Percentiles rank a stretch among this genome's conserved stretches.
These are phyloP conservation scores for Fusarium neocosmosporiellum DNA, from an alignment of 2,329 filamentous ascomycete genomes.

Conservation along the genomic window DNA sequence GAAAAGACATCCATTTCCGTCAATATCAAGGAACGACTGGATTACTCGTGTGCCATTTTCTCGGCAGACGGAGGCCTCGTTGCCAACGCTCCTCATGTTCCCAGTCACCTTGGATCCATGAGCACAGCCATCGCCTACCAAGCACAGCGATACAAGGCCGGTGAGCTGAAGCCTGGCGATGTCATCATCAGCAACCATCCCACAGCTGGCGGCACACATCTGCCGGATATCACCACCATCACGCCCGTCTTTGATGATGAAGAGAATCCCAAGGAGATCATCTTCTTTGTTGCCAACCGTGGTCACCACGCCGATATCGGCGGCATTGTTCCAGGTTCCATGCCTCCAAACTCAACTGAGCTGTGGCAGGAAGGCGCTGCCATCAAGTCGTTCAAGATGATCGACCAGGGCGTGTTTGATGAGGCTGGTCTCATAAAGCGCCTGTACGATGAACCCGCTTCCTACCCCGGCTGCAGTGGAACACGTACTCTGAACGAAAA, in stretches of 20 bases:
- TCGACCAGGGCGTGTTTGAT: constrained; percentile 42
- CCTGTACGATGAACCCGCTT: constrained; percentile 56
- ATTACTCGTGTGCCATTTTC: constrained; percentile 84
- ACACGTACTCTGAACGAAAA: constrained; percentile 81
- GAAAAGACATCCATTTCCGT: constrained; percentile 82
- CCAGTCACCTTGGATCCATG: constrained; percentile 37
- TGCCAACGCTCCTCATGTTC: constrained; percentile 35
- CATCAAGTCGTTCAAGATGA: constrained; percentile 56
- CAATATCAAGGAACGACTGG: constrained; percentile 82
- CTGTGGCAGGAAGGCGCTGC: constrained; percentile 69
- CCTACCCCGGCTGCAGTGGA: constrained; percentile 60
- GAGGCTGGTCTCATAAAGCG: constrained; percentile 67
- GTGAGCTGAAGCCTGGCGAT: constrained; percentile 35
- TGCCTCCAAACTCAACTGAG: constrained; percentile 76
- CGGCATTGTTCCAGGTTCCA: constrained; percentile 78
- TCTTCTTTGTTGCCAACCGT: constrained; percentile 49
- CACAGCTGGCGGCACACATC: constrained; percentile 43
- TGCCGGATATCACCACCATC: constrained; percentile 44
- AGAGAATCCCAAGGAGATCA: constrained; percentile 42
- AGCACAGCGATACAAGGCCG: constrained; percentile 30
- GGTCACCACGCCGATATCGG: constrained; percentile 51
- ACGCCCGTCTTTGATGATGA: constrained; percentile 46
- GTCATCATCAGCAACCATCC: constrained; percentile 40
- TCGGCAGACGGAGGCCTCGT: constrained; percentile 64
- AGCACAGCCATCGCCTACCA: constrained; percentile 38